These are phyloP conservation scores for Diplosphaera chodatii DNA, from an alignment of 139 green algal species.

Conservation along the genomic window DNA sequence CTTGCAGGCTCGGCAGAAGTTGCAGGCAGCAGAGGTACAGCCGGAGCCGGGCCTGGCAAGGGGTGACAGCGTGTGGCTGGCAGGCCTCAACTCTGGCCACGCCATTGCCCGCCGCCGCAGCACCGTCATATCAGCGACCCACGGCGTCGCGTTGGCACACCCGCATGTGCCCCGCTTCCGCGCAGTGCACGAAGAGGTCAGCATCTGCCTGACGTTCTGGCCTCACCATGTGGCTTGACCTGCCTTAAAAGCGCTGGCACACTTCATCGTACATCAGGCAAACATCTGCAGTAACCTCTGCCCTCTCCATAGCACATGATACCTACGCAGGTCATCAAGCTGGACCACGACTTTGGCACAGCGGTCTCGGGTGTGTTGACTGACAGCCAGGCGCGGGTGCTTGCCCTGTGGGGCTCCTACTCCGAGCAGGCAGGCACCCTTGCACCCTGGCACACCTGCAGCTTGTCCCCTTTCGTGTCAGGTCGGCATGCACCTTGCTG, in stretches of 20 bases:
- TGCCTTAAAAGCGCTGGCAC: too few relatives aligned
- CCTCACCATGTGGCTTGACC: too few relatives aligned
- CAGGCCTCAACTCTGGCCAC: slow-evolving; percentile 61
- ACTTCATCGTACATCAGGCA: too few relatives aligned
- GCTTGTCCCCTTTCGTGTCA: too few relatives aligned
- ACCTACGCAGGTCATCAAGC: slow-evolving; percentile 53
- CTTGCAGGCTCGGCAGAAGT: slow-evolving; percentile 31
- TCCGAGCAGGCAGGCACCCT: slow-evolving; percentile 49
- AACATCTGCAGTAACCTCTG: too few relatives aligned
- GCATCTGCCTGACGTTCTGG: not conserved
- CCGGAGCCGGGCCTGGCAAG: slow-evolving; percentile 15
- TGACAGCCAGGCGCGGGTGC: slow-evolving; percentile 54
- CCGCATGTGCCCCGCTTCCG: slow-evolving; percentile 67
- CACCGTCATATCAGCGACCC: slow-evolving; percentile 65
- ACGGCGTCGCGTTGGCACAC: slow-evolving; percentile 42
- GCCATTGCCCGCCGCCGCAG: slow-evolving; percentile 63
- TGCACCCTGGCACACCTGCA: too few relatives aligned
- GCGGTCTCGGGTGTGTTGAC: slow-evolving; percentile 75
- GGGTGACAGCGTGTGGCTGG: slow-evolving; percentile 60
- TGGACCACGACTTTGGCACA: slow-evolving; percentile 88
- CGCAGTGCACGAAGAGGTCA: slow-evolving; percentile 80
- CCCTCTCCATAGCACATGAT: too few relatives aligned
- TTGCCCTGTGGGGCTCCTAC: slow-evolving; percentile 76
- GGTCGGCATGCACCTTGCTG: too few relatives aligned
- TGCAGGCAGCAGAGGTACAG: slow-evolving; percentile 27